Evolutionary conservation across 148 eudicot genomes (phyloP), one percentile per base, ranked within the genome.

Genomic region (Rhododendron simsii): DNA sequence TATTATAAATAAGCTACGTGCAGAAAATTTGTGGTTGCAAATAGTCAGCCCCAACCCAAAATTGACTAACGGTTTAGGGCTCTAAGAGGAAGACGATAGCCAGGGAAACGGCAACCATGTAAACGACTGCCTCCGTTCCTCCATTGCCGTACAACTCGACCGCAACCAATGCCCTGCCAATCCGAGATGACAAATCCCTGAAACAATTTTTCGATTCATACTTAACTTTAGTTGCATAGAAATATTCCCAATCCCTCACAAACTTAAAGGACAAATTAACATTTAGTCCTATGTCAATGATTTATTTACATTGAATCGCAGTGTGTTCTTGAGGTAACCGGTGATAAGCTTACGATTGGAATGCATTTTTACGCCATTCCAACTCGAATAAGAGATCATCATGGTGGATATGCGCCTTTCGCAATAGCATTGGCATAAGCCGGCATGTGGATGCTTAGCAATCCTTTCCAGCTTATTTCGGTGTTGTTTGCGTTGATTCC

Each of bases 171-270:
- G 0, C 98, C 98, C 69, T 88, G 86, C 91, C 90, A 90, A 87
- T 95, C 98, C 20, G 98, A 91, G 89, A 94, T 95, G 69, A 95
- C 98, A 89, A 95, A 95, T 44, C 98, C 98, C 98, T 95, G 93
- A 55, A 82, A 80, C 21, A 76, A 20, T 45, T 84, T n/a, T 7
- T 2, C 3, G 1, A 23, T 63, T 35, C 30, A 84, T 30, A 28
- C 53, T 10, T n/a, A 12, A 13, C 14, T 44, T 78, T 59, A 20
- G 30, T 23, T 63, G 12, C 28, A n/a, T 63, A 23, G 16, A 55
- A 1, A 47, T 41, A 63, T 23, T 23, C 71, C n/a, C 71, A 21
- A 63, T 9, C 10, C 12, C 9, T 21, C 30, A 63, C 7, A 63
- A 63, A 63, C 8, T 8, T 23, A n/a, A 63, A 23, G 28, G 30